Conservation (phyloP, 2,329 filamentous ascomycete genomes). For the Paecilomyces dactylethromorphus region DNA sequence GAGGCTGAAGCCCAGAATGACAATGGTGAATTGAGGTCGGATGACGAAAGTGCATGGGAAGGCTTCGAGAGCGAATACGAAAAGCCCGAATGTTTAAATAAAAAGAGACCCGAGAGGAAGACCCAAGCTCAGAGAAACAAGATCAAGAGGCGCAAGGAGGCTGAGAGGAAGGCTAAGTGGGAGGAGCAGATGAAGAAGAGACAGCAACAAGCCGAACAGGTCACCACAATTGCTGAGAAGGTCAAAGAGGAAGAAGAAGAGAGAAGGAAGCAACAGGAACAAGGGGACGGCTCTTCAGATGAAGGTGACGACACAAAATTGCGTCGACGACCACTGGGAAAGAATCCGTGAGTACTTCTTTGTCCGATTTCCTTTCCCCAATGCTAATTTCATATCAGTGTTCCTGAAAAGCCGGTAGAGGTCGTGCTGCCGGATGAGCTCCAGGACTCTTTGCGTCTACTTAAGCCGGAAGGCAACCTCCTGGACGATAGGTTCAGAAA, state of each 20-base stretch:
- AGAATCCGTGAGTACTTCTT: conserved; percentile 38
- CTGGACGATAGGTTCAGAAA: conserved; percentile 87
- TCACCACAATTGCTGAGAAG: conserved; percentile 60
- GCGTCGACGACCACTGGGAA: conserved; percentile 65
- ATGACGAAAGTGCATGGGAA: conserved; percentile 89
- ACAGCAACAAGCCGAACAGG: conserved; percentile 62
- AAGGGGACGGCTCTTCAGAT: conserved; percentile 31
- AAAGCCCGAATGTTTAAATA: conserved; percentile 58
- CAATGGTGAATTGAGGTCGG: conserved; percentile 67
- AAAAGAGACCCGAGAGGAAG: conserved; percentile 77
- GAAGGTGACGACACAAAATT: conserved; percentile 59
- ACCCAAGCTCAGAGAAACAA: conserved; percentile 81
- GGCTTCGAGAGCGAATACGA: conserved; percentile 75
- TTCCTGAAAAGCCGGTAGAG: conserved; percentile 71
- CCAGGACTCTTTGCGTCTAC: conserved; percentile 69
- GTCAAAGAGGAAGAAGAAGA: conserved; percentile 46
- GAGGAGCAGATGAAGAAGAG: conserved; percentile 68
- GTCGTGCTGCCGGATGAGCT: conserved; percentile 76
- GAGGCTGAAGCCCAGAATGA: conserved; percentile 65
- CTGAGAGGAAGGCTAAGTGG: conserved; percentile 69
- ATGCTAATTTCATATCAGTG: conserved; percentile 20
- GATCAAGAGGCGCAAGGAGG: conserved; percentile 80
- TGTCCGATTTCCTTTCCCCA: neutral
- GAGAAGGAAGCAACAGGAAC: conserved; percentile 25
- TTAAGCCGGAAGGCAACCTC: conserved; percentile 94